Evolutionary conservation across 1,284 basidiomycete genomes (phyloP).

Genomic region (Sporisorium reilianum): DNA sequence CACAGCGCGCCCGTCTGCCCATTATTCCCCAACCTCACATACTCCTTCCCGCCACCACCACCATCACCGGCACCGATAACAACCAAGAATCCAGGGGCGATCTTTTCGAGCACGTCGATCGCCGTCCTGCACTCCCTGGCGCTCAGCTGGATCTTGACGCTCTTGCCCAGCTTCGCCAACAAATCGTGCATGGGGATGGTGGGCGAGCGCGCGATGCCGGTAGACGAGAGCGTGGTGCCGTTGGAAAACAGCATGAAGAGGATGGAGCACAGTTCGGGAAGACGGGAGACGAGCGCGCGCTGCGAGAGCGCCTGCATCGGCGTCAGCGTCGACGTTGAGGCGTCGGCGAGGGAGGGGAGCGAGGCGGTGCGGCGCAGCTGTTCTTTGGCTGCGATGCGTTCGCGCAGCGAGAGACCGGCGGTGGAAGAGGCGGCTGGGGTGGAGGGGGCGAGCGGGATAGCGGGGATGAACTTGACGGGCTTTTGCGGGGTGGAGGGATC

Average conservation of each 20-base stretch:
- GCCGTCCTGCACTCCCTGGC: constrained; percentile 41
- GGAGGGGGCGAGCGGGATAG: background rate
- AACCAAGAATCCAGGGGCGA: constrained; percentile 56
- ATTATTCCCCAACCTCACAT: constrained; percentile 30
- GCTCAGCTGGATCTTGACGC: constrained; percentile 51
- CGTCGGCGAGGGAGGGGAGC: constrained; percentile 14
- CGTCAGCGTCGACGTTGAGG: constrained; percentile 13
- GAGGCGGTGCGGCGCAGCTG: constrained; percentile 38
- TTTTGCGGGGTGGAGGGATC: constrained; percentile 19
- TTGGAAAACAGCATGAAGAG: constrained; percentile 61
- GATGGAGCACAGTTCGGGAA: constrained; percentile 52
- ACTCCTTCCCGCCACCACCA: constrained; percentile 18
- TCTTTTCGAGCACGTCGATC: constrained; percentile 34
- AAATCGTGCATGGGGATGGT: constrained; percentile 52
- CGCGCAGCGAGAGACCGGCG: constrained; percentile 30
- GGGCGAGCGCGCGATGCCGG: constrained; percentile 26
- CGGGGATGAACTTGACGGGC: constrained; percentile 15
- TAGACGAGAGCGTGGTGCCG: constrained; percentile 32
- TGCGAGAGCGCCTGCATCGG: constrained; percentile 40
- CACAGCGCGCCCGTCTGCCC: constrained; percentile 15
- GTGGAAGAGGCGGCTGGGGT: background rate
- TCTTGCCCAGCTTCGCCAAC: constrained; percentile 34
- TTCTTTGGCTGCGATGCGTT: constrained; percentile 58
- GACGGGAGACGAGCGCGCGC: constrained; percentile 42
- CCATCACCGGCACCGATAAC: constrained; percentile 19